Percentiles rank a stretch among this genome's conserved stretches.
Conservation (phyloP, 805 yeast genomes). For the Candida maesae region DNA sequence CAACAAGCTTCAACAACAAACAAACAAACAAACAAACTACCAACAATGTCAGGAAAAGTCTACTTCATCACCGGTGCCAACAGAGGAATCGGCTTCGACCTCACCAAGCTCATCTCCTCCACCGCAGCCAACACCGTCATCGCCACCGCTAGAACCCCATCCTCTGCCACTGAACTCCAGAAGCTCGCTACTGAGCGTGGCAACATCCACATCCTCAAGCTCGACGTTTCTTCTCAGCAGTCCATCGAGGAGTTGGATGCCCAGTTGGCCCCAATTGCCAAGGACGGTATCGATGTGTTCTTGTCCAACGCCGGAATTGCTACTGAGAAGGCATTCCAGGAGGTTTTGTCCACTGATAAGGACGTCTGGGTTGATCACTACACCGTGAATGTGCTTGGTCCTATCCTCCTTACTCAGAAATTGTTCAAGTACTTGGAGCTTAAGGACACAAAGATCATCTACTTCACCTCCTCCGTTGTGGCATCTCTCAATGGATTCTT, state of each 20-base stretch:
- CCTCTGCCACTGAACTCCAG: conserved; percentile 10
- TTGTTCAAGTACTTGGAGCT: conserved; percentile 23
- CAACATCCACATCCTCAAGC: conserved; percentile 25
- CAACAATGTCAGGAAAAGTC: conserved; percentile 1
- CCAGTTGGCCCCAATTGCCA: conserved; percentile 11
- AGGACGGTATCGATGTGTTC: conserved; percentile 26
- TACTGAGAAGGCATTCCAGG: neutral
- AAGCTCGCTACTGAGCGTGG: conserved; percentile 5
- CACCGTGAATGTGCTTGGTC: conserved; percentile 25
- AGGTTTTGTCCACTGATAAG: neutral
- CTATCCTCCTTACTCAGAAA: conserved; percentile 19
- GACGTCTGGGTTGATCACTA: conserved; percentile 15
- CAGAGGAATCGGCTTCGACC: conserved; percentile 13
- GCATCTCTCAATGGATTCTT: conserved; percentile 23
- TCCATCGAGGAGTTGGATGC: conserved; percentile 17
- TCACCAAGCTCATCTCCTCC: conserved; percentile 1
- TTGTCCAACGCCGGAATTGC: conserved; percentile 28
- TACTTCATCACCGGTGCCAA: conserved; percentile 8
- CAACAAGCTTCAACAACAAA: no score
- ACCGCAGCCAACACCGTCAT: conserved; percentile 9
- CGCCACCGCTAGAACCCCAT: conserved; percentile 15
- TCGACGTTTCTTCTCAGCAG: conserved; percentile 22
- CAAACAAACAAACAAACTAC: no score
- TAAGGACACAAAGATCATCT: conserved; percentile 23
- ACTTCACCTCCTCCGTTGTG: conserved; percentile 27